These are phyloP conservation scores for Endocladia muricata DNA, from an alignment of 31 red algal species.

Conservation along the genomic window DNA sequence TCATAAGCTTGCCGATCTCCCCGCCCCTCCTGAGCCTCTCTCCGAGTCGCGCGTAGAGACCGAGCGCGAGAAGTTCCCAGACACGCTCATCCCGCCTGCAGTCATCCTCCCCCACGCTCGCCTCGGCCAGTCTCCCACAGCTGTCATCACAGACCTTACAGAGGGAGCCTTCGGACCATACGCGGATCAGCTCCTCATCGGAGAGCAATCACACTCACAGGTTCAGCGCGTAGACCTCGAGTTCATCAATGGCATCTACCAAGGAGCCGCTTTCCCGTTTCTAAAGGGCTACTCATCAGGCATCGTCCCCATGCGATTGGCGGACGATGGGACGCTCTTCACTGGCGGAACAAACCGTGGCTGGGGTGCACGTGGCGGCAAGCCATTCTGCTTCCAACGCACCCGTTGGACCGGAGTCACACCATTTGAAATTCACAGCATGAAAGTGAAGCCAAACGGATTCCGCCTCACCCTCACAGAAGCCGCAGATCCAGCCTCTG, in stretches of 20 bases:
- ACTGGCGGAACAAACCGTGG: conserved; percentile 6
- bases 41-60: neutral
- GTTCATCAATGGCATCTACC: conserved; percentile 15
- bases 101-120: conserved; percentile 10
- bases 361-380: neutral
- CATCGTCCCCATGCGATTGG: conserved; percentile 19
- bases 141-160: conserved; percentile 4
- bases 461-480: conserved; percentile 7
- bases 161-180: conserved; percentile 15
- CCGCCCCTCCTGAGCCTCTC: neutral
- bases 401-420: neutral
- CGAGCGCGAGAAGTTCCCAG: conserved; percentile 2
- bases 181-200: conserved; percentile 2
- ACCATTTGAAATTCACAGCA: conserved; percentile 2
- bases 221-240: conserved; percentile 9
- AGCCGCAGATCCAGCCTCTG: neutral
- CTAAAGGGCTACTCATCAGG: conserved; percentile 7
- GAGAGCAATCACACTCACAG: conserved; percentile 31
- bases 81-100: conserved; percentile 12
- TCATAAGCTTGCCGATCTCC: neutral
- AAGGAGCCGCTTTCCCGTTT: conserved; percentile 15
- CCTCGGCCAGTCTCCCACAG: conserved; percentile 22
- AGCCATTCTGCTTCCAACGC: neutral
- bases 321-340: conserved; percentile 11
- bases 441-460: neutral